Conservation (phyloP, 164 flowering plant genomes). For the Protea cynaroides region DNA sequence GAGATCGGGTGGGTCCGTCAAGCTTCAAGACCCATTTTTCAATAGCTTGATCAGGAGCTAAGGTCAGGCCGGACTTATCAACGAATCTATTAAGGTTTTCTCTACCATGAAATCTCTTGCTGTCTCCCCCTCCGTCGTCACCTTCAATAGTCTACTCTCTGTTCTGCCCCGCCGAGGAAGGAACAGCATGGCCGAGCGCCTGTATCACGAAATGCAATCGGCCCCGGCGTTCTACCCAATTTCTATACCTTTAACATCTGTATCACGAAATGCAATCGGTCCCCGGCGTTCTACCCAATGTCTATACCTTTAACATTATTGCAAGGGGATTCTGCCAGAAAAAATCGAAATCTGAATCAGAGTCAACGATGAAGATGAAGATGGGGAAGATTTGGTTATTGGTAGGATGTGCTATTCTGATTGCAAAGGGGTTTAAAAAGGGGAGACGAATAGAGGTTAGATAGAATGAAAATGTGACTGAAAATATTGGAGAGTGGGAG, state of each 20-base stretch:
- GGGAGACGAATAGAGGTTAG: no score
- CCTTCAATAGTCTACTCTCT: conserved; percentile 51
- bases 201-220: conserved; percentile 66
- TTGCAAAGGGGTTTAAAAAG: no score
- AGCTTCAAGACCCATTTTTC: conserved; percentile 49
- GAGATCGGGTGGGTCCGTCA: conserved; percentile 31
- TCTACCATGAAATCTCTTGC: conserved; percentile 43
- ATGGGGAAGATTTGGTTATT: no score
- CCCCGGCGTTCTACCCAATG: no score
- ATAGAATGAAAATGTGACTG: no score
- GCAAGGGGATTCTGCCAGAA: no score
- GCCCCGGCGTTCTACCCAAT: conserved; percentile 55
- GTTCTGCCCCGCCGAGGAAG: conserved; percentile 62
- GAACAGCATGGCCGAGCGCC: conserved; percentile 37
- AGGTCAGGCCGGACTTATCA: conserved; percentile 56
- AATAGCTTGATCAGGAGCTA: conserved; percentile 60
- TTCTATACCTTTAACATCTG: conserved; percentile 58
- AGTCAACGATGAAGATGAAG: no score
- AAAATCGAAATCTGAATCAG: no score
- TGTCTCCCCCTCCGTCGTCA: conserved; percentile 48
- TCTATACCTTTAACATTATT: no score
- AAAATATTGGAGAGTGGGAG: no score
- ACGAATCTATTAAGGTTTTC: conserved; percentile 56
- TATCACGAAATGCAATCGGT: no score
- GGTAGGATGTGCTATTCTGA: no score